Percentiles rank a stretch among this genome's conserved stretches.
Evolutionary conservation across 768 basidiomycete genomes (phyloP).

Genomic region (Cytidiella melzeri): DNA sequence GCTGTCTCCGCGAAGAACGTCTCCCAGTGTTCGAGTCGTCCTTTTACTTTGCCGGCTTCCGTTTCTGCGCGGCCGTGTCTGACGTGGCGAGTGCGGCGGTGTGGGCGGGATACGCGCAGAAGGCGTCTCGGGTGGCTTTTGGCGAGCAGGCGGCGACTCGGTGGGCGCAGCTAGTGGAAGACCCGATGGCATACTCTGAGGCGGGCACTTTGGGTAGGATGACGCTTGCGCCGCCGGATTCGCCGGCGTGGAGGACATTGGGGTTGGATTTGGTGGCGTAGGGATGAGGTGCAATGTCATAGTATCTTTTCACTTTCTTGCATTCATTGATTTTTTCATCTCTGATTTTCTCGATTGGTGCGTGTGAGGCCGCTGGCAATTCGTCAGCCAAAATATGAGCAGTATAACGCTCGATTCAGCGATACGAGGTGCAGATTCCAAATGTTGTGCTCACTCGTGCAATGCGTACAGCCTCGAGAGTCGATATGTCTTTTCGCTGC

Average conservation of each 20-base stretch:
- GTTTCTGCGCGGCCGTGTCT: conserved; percentile 19
- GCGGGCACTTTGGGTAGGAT: conserved; percentile 1
- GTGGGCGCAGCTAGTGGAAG: conserved; percentile 1
- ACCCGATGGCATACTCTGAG: conserved; percentile 1
- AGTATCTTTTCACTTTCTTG: too few species aligned
- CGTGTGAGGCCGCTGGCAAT: too few species aligned
- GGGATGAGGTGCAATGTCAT: too few species aligned
- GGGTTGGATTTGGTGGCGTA: too few species aligned
- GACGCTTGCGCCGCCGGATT: conserved; percentile 6
- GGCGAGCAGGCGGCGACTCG: not conserved
- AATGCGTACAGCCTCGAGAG: too few species aligned
- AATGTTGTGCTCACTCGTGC: too few species aligned
- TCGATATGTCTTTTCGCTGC: too few species aligned
- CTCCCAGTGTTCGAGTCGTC: conserved; percentile 21
- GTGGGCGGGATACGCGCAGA: conserved; percentile 5
- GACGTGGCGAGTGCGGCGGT: conserved; percentile 8
- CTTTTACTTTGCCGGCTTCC: conserved; percentile 25
- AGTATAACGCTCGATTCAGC: too few species aligned
- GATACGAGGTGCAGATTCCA: too few species aligned
- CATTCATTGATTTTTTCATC: too few species aligned
- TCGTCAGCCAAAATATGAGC: too few species aligned
- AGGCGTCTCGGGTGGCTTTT: conserved; percentile 4
- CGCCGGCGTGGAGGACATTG: conserved; percentile 4
- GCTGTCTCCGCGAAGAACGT: conserved; percentile 20
- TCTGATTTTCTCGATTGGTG: too few species aligned